Base-by-base conservation (phyloP, 345 rosid genomes). In the Populus davidiana region DNA sequence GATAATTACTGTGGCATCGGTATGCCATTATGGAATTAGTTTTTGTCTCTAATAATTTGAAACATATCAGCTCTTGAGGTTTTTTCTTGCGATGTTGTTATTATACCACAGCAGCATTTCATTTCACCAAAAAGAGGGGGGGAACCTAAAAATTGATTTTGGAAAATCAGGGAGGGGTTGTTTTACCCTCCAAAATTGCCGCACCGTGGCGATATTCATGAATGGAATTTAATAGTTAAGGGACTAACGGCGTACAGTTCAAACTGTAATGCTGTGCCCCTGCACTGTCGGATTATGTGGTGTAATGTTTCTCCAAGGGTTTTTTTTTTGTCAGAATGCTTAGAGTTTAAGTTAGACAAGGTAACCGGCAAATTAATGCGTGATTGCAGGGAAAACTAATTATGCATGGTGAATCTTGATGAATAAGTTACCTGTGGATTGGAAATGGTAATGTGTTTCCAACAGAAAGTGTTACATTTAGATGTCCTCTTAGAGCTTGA, bases 11-110 rank as follows among this genome's bases (percentile, higher is more conserved):
- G 64, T 8, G 52, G 43, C 27, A 11, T 29, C 17, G 20, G 20
- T 14, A 66, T 36, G 78, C 64, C 35, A 23, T 59, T 29, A 49
- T 36, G 35, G n/a, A 54, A 67, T 68, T 54, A 52, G 78, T 21
- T 52, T 25, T 11, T 29, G 1, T 49, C 10, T 59, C 13, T 23
- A n/a, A 59, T 59, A 59, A 3, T n/a, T 25, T 23, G 25, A 59
- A 59, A 23, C 5, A 23, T n/a, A 8, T 9, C 29, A 3, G 5
- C 23, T 1, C 16, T n/a, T 8, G 20, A 52, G 6, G 6, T 65
- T n/a, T 66, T 17, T 67, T 66, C 17, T 67, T 67, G 16, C 39
- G 9, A 67, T 29, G 47, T n/a, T 18, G 27, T 33, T 33, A 5
- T 66, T 66, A 7, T 67, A 8, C 70, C 73, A 59, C 11, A 59